Base-by-base conservation (phyloP, 2,329 filamentous ascomycete genomes). In the Alternaria brassicicola region DNA sequence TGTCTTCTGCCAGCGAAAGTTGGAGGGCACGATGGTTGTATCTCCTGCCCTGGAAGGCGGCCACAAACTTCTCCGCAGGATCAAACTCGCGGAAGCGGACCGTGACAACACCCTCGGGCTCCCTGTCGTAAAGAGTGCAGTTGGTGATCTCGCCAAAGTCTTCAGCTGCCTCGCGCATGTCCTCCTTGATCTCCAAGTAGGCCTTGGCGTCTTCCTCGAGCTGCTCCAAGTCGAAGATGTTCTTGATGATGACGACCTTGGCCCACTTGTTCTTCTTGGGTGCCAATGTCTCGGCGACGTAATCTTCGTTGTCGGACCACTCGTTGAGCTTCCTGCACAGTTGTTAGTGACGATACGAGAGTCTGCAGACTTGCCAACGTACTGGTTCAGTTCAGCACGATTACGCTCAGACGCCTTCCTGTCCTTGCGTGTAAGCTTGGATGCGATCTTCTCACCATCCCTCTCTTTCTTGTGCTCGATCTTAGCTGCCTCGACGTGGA, bases 341-440 rank as follows among this genome's bases (percentile, higher is more conserved):
- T 1, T 13, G 26, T 71, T 53, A 69, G 65, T 19, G 1, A 57
- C 1, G 35, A 8, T 17, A 10, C 6, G 33, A 25, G 6, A 15
- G 17, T n/a, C 26, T 39, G 30, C 13, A 15, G 12, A 38, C 9
- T 25, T 13, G 46, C 23, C 1, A 21, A 67, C 80, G 54, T 71
- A 85, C 85, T 77, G 83, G 65, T 94, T 92, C 68, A 98, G 83
- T 75, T 94, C 95, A 76, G 97, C 91, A 0, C 92, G 94, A 78
- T 93, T 93, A 78, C 88, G 90, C 74, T 96, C 96, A 59, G 96
- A 90, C 80, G 96, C 96, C 76, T 90, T 88, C 78, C 94, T 91
- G 63, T 96, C 92, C 62, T 86, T 86, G 68, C 85, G 82, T 43
- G 78, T 78, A 61, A 84, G 82, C 54, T 82, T 82, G 79, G 66